These are phyloP conservation scores for Trebouxia sp. DNA, from an alignment of 139 green algal genomes.

Conservation along the genomic window DNA sequence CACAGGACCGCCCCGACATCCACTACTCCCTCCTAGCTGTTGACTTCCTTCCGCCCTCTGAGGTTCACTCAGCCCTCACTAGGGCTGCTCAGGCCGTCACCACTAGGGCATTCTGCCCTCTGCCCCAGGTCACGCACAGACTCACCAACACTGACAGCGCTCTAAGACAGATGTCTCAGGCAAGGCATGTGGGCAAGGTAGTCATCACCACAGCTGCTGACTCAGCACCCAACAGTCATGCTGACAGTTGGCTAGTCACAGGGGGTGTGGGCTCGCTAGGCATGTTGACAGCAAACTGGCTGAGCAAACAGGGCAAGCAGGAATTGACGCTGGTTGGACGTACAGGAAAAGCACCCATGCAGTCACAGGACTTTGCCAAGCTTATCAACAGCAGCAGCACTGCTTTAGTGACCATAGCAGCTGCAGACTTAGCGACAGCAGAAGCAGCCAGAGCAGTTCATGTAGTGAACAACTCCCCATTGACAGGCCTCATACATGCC, in stretches of 20 bases:
- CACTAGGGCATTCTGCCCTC: slow-evolving; percentile 27
- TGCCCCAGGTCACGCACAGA: slow-evolving; percentile 44
- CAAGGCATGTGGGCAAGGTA: slow-evolving; percentile 84
- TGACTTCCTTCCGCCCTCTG: slow-evolving; percentile 29
- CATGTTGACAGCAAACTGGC: not conserved
- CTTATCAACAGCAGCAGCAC: not conserved
- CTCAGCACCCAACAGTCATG: not conserved
- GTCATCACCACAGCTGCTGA: slow-evolving; percentile 47
- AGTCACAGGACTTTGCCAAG: slow-evolving; percentile 7
- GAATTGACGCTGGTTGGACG: slow-evolving; percentile 5
- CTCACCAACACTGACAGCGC: slow-evolving; percentile 50
- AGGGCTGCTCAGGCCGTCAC: not conserved
- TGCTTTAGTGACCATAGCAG: slow-evolving; percentile 33
- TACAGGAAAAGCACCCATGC: not conserved
- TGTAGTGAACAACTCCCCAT: not conserved
- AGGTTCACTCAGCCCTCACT: not conserved
- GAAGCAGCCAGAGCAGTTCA: not conserved
- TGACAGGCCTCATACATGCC: slow-evolving; percentile 56
- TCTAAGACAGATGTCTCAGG: slow-evolving; percentile 85
- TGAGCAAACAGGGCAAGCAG: not conserved
- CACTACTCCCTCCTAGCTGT: slow-evolving; percentile 24
- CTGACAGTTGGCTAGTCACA: not conserved
- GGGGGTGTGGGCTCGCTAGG: slow-evolving; percentile 8
- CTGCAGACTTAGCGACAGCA: slow-evolving; percentile 19
- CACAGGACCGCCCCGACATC: slow-evolving; percentile 27